These are phyloP conservation scores for Allomyces macrogynus DNA, from an alignment of 192 early-diverging fungal genomes.

Conservation along the genomic window DNA sequence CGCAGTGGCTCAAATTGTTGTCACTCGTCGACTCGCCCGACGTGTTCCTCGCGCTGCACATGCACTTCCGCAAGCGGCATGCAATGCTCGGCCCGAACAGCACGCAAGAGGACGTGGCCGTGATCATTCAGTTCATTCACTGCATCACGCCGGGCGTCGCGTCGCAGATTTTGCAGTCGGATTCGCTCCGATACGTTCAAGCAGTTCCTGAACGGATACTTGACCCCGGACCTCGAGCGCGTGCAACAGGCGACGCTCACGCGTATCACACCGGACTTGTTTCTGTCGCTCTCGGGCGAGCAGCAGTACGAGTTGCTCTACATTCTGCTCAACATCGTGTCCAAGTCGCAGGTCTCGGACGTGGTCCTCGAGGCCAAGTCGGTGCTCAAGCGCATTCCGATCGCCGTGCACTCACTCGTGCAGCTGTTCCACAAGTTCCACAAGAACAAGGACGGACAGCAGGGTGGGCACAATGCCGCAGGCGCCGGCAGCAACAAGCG, in stretches of 20 bases:
- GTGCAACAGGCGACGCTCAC: constrained; percentile 21
- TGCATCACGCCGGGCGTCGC: constrained; percentile 1
- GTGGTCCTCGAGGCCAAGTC: constrained; percentile 2
- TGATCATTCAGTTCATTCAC: neutral
- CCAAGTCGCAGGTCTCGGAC: constrained; percentile 9
- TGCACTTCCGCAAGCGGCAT: neutral
- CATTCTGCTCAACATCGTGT: constrained; percentile 26
- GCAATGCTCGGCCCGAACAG: neutral
- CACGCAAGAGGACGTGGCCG: neutral
- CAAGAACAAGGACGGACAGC: constrained; percentile 2
- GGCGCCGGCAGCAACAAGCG: constrained; percentile 11
- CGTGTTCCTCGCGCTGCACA: neutral
- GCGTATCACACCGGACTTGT: constrained; percentile 20
- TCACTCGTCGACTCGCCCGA: neutral
- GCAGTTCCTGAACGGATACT: neutral
- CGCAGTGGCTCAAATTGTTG: neutral
- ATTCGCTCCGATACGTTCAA: neutral
- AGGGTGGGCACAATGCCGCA: constrained; percentile 9
- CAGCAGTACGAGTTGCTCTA: constrained; percentile 26
- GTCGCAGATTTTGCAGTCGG: neutral
- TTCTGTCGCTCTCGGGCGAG: constrained; percentile 10
- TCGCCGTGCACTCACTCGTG: neutral
- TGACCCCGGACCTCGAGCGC: constrained; percentile 4
- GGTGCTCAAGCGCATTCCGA: constrained; percentile 1
- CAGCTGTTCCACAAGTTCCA: neutral